Base-by-base conservation (phyloP, 768 basidiomycete species). In the Lyophyllum semitale region DNA sequence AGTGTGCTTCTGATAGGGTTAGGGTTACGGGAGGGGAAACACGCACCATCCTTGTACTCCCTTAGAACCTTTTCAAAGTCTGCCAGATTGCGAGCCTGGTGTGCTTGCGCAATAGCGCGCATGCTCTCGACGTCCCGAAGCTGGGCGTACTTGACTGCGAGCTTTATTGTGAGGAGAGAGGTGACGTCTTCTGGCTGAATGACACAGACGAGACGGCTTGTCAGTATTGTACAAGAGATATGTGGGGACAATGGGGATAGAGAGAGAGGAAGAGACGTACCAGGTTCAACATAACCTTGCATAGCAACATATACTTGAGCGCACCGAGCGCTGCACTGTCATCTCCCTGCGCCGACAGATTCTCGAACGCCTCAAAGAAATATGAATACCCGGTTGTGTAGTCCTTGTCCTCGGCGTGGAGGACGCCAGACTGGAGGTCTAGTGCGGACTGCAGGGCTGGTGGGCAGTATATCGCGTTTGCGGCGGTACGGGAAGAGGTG, bases 321-420 rank as follows among this genome's bases (percentile, higher is more conserved):
- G 94, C 94, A 1, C 82, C 84, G 18, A 97, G 77, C 6, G 50
- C 50, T 0, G 94, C 93, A 0, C 73, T 78, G 38, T 84, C 82
- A 59, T 93, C 88, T 18, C 89, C 94, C 54, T 93, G 89, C 1
- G 85, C 69, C 38, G 84, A 84, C 60, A 94, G 77, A 48, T 87
- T 94, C 72, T 99, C 97, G 59, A 98, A 98, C 2, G 94, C 88
- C 73, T 98, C 96, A 63, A 92, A 94, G 74, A 98, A 98, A 75
- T 98, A 99, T 0, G 92, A 94, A 71, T 97, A 97, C 20, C 87
- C 96, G 0, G 96, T 99, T 54, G 84, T 95, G 71, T 97, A 98
- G 72, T 98, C 96, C 67, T 95, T 96, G 65, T 99, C 96, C 63
- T 99, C 95, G 0, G 96, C 95, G 64, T 97, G 93, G 9, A 98